phyloP scores from a whole-genome alignment of 306 rosid genomes.

The Lathyrus oleraceus region DNA sequence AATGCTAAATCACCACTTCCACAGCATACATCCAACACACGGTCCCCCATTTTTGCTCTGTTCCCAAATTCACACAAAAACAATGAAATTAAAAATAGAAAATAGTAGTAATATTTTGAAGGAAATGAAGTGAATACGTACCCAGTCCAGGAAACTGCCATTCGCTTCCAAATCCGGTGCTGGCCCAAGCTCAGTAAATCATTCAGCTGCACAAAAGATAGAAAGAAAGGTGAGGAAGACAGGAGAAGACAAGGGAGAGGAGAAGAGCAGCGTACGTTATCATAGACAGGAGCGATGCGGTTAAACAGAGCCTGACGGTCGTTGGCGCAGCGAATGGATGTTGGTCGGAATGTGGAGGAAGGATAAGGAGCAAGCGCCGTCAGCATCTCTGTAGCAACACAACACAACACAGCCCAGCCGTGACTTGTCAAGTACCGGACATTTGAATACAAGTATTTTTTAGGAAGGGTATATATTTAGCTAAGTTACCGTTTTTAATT shows the following conservation, averaged over 20 bases:
- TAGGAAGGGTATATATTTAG: too few species aligned
- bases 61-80: constrained; percentile 22
- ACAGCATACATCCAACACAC: constrained; percentile 87
- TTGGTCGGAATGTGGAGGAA: constrained; percentile 38
- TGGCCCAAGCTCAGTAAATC: constrained; percentile 86
- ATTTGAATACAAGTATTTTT: too few species aligned
- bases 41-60: constrained; percentile 72
- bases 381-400: constrained; percentile 14
- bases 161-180: constrained; percentile 90
- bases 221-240: background rate
- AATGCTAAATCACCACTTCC: constrained; percentile 92
- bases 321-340: constrained; percentile 44
- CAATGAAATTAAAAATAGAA: background rate
- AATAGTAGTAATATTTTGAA: background rate
- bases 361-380: constrained; percentile 30
- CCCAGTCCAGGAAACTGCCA: constrained; percentile 89
- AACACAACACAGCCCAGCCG: background rate
- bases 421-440: background rate
- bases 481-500: too few species aligned
- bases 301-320: constrained; percentile 67
- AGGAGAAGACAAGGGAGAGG: background rate
- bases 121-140: constrained; percentile 19
- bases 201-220: constrained; percentile 49
- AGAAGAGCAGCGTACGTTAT: constrained; percentile 47
- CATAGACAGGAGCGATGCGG: constrained; percentile 91